Evolutionary conservation across 495 filamentous ascomycete species (phyloP), one percentile per base, ranked within the genome.

Genomic region (Aspergillus kassunensis): DNA sequence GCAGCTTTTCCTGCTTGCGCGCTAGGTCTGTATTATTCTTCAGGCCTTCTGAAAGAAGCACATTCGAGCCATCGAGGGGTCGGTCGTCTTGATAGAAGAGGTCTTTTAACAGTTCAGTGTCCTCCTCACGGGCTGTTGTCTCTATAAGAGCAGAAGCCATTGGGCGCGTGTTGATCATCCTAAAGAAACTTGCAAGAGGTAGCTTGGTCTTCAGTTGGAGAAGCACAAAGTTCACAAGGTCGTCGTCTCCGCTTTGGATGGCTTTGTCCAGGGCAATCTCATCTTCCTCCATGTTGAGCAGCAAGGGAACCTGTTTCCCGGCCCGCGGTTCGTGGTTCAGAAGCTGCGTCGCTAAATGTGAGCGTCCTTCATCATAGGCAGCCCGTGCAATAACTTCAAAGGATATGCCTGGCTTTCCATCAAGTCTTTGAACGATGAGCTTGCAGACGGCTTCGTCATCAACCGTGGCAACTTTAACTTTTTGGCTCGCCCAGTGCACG

Each of bases 61-160:
- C 82, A 53, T 90, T 86, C 1, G 93, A 85, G 15, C 93, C 91
- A 54, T 98, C 95, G 19, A 90, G 72, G 0, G 90, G 86, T 6
- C 91, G 87, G 67, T 98, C 93, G 60, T 97, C 95, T 71, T 97
- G 93, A 61, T 98, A 97, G 71, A 92, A 98, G 20, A 98, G 77
- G 65, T 97, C 93, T 62, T 97, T 97, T 10, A 97, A 80, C 9
- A 98, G 66, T 16, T 95, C 87, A 3, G 76, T 78, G 59, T 97
- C 93, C 43, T 89, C 83, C 19, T 78, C 79, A 40, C 75, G 73
- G 2, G 93, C 92, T 0, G 84, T 85, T 2, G 90, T 81, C 63
- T 97, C 93, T 25, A 98, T 88, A 13, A 98, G 78, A 0, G 93
- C 89, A 2, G 88, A 90, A 18, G 93, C 93, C 44, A 88, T 80